Conservation (phyloP, 768 basidiomycete genomes). For the Rhodotorula taiwanensis region DNA sequence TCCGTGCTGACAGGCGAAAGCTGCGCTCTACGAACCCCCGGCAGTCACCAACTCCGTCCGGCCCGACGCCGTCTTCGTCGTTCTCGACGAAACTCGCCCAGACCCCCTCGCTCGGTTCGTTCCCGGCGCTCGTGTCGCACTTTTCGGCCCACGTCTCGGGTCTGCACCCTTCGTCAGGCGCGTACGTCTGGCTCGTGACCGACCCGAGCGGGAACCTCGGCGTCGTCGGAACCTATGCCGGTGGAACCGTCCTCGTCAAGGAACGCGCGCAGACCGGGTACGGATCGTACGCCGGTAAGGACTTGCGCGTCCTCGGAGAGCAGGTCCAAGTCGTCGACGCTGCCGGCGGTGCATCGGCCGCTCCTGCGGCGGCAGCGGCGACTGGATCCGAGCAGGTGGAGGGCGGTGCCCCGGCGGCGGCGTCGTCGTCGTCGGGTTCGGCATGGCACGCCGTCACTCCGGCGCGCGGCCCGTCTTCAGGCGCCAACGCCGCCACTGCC, state of each 20-base stretch:
- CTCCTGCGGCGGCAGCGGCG: neutral
- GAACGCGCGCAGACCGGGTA: slow-evolving; percentile 41
- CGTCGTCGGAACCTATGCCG: slow-evolving; percentile 76
- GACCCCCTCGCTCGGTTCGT: slow-evolving; percentile 52
- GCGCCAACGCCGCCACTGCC: neutral
- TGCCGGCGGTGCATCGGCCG: neutral
- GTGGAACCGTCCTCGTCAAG: slow-evolving; percentile 73
- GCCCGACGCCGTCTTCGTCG: slow-evolving; percentile 8
- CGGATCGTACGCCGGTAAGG: slow-evolving; percentile 8
- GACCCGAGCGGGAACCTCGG: slow-evolving; percentile 59
- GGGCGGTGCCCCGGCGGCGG: slow-evolving; percentile 5
- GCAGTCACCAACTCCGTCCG: slow-evolving; percentile 15
- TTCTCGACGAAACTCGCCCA: slow-evolving; percentile 4
- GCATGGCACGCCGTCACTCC: neutral
- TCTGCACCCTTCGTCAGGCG: slow-evolving; percentile 55
- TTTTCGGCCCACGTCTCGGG: slow-evolving; percentile 70
- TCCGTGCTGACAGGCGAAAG: too few species aligned
- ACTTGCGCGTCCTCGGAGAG: slow-evolving; percentile 26
- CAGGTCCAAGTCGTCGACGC: slow-evolving; percentile 1
- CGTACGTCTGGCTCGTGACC: slow-evolving; percentile 79
- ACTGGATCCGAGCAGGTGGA: neutral
- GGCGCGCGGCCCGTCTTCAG: neutral
- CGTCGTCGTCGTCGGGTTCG: too few species aligned
- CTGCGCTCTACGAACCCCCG: neutral
- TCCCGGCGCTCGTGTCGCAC: slow-evolving; percentile 63